A percentile compares a stretch with the other conserved stretches of the same genome.
phyloP scores from a whole-genome alignment of 169 alveolate genomes.

The Babesia gibsoni region DNA sequence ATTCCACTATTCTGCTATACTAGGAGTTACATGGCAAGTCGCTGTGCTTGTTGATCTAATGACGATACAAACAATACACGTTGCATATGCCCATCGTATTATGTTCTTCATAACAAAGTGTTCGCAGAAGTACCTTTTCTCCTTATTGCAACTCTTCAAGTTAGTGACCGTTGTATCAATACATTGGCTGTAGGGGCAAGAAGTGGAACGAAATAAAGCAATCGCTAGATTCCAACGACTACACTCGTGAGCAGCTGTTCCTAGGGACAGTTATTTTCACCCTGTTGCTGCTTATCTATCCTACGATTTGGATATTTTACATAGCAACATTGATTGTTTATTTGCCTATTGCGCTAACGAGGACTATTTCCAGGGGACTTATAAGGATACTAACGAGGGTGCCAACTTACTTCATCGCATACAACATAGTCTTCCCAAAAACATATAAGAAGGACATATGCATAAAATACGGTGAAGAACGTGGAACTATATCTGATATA shows the following conservation, averaged over 20 bases:
- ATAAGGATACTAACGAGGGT: slow-evolving; percentile 6
- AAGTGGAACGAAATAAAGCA: slow-evolving; percentile 61
- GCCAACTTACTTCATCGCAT: slow-evolving; percentile 19
- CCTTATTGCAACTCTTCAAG: slow-evolving; percentile 57
- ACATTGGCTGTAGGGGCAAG: slow-evolving; percentile 37
- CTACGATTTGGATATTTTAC: slow-evolving; percentile 61
- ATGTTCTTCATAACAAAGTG: slow-evolving; percentile 40
- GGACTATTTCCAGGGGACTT: not conserved
- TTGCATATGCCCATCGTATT: slow-evolving; percentile 34
- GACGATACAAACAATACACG: slow-evolving; percentile 43
- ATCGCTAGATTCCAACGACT: slow-evolving; percentile 44
- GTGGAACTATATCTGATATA: not conserved
- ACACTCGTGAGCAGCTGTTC: slow-evolving; percentile 59
- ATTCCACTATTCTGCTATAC: slow-evolving; percentile 33
- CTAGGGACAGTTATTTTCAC: slow-evolving; percentile 56
- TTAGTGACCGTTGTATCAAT: not conserved
- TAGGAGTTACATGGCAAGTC: slow-evolving; percentile 36
- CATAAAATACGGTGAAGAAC: not conserved
- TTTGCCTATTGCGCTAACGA: slow-evolving; percentile 20
- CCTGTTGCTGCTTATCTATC: slow-evolving; percentile 51
- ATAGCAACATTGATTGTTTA: slow-evolving; percentile 13
- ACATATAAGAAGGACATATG: slow-evolving; percentile 3
- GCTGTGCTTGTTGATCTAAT: slow-evolving; percentile 38
- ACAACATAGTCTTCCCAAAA: slow-evolving; percentile 12
- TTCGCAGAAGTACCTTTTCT: slow-evolving; percentile 43